These are phyloP conservation scores for Prunus kanzakura DNA, from an alignment of 306 rosid genomes.

Conservation along the genomic window DNA sequence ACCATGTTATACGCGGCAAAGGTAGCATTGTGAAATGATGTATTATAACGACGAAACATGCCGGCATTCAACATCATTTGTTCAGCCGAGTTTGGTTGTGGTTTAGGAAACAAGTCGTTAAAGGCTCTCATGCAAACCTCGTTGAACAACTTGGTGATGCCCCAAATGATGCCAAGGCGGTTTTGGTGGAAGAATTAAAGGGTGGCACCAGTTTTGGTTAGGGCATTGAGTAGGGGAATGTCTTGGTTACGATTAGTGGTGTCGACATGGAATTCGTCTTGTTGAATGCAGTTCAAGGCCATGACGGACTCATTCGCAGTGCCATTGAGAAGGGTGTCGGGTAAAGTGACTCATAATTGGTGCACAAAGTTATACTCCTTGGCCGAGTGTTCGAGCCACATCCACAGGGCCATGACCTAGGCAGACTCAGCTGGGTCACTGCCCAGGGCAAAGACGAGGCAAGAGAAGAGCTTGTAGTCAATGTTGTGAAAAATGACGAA, in stretches of 20 bases:
- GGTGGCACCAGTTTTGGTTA: not conserved
- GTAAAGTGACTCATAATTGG: too few relatives aligned
- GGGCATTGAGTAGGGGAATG: slow-evolving; percentile 29
- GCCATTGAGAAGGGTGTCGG: too few relatives aligned
- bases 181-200: slow-evolving; percentile 37
- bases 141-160: slow-evolving; percentile 18
- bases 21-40: not conserved
- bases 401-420: slow-evolving; percentile 50
- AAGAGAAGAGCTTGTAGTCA: slow-evolving; percentile 50
- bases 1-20: not conserved
- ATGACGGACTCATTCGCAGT: slow-evolving; percentile 6
- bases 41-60: not conserved
- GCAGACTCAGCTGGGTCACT: slow-evolving; percentile 36
- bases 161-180: slow-evolving; percentile 20
- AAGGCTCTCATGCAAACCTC: too few relatives aligned
- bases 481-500: slow-evolving; percentile 51
- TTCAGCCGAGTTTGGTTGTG: not conserved
- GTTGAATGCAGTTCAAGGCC: slow-evolving; percentile 36
- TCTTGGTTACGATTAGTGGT: not conserved
- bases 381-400: slow-evolving; percentile 50
- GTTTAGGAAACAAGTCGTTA: slow-evolving; percentile 14
- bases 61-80: not conserved
- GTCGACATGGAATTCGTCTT: slow-evolving; percentile 3
- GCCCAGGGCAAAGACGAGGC: slow-evolving; percentile 30
- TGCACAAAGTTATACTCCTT: not conserved